Conservation (phyloP, 139 green algal species). For the Chlorella sp. region DNA sequence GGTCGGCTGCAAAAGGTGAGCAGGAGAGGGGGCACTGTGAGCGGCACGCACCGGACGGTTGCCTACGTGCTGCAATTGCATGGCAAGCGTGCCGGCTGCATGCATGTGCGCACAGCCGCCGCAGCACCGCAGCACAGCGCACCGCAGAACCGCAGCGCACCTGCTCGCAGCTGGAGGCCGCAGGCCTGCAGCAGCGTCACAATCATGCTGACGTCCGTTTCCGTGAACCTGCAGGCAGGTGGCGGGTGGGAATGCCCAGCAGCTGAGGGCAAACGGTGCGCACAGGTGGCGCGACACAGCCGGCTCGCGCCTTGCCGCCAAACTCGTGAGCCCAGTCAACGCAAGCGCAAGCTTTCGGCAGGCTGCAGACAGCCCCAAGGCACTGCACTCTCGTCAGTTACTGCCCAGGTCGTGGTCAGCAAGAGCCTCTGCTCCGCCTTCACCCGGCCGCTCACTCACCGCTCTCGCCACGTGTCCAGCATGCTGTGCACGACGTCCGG, state of each 20-base stretch:
- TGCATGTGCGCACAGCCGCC: too few relatives aligned
- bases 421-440: too few relatives aligned
- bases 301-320: too few relatives aligned
- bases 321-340: too few relatives aligned
- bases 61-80: background rate
- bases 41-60: background rate
- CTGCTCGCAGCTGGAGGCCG: slow-evolving; percentile 71
- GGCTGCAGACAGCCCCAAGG: too few relatives aligned
- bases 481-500: slow-evolving; percentile 62
- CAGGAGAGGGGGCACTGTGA: too few relatives aligned
- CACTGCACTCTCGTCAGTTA: too few relatives aligned
- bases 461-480: slow-evolving; percentile 35
- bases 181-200: slow-evolving; percentile 53
- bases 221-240: slow-evolving; percentile 54
- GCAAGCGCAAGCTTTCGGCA: too few relatives aligned
- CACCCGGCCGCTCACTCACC: too few relatives aligned
- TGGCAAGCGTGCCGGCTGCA: background rate
- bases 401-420: too few relatives aligned
- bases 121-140: background rate
- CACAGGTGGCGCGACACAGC: too few relatives aligned
- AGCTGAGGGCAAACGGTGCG: background rate
- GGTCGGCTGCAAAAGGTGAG: slow-evolving; percentile 56
- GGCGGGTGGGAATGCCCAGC: background rate
- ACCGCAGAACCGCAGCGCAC: background rate
- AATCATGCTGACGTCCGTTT: slow-evolving; percentile 73